Conservation (phyloP, 129 eudicot genomes). For the Escallonia rubra region DNA sequence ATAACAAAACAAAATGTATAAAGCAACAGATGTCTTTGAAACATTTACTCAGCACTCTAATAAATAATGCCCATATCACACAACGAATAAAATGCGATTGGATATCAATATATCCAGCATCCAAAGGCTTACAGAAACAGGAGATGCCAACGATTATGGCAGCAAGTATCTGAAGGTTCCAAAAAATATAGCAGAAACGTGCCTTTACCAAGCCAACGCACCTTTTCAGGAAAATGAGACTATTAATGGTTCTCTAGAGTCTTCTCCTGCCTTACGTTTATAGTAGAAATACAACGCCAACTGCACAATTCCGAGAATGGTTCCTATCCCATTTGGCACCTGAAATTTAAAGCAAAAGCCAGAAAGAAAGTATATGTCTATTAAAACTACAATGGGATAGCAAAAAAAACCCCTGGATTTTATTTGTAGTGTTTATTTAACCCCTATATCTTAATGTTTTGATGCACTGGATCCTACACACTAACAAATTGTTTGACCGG, state of each 20-base stretch:
- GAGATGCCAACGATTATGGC: neutral
- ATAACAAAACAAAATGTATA: neutral
- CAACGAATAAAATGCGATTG: neutral
- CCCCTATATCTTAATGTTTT: too few relatives aligned
- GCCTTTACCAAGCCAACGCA: neutral
- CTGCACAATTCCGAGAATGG: slow-evolving; percentile 57
- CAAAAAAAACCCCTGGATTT: too few relatives aligned
- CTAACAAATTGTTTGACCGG: too few relatives aligned
- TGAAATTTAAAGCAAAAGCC: slow-evolving; percentile 27
- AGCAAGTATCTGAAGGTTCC: neutral
- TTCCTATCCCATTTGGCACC: slow-evolving; percentile 89
- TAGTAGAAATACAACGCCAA: slow-evolving; percentile 51
- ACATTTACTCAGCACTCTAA: neutral
- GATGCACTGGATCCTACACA: too few relatives aligned
- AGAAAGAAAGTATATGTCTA: too few relatives aligned
- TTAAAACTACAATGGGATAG: too few relatives aligned
- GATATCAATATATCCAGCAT: neutral
- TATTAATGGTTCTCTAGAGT: slow-evolving; percentile 49
- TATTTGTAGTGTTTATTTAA: too few relatives aligned
- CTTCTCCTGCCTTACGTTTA: slow-evolving; percentile 30
- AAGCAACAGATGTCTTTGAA: neutral
- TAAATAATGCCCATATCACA: neutral
- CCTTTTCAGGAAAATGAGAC: slow-evolving; percentile 47
- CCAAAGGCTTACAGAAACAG: neutral
- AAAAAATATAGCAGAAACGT: neutral